phyloP scores from a whole-genome alignment of 1,284 basidiomycete species.

The Ceraceosorus guamensis region DNA sequence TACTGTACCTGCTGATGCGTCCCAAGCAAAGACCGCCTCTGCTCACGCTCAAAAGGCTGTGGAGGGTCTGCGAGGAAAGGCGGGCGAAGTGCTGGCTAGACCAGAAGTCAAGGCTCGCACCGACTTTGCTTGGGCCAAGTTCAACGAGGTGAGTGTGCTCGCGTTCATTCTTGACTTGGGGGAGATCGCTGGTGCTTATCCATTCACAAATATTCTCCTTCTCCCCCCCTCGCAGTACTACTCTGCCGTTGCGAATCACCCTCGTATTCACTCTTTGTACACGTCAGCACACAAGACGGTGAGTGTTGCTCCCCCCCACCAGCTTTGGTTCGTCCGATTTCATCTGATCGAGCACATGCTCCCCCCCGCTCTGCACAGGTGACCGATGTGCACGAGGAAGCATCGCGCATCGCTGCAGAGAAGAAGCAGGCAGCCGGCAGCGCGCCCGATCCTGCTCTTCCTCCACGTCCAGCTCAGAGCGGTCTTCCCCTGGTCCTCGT shows the following conservation, averaged over 20 bases:
- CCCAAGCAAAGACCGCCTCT: constrained; percentile 8
- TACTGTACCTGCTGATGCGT: constrained; percentile 19
- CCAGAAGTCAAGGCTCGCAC: constrained; percentile 34
- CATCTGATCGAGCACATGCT: too few relatives aligned
- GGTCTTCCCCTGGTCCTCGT: constrained; percentile 23
- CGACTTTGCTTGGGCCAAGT: constrained; percentile 31
- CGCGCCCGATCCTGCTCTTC: constrained; percentile 22
- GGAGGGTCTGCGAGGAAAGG: constrained; percentile 24
- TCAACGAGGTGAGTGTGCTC: constrained; percentile 18
- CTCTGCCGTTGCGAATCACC: constrained; percentile 34
- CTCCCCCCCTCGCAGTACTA: constrained; percentile 20
- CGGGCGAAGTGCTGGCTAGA: constrained; percentile 25
- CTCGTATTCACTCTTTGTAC: constrained; percentile 59
- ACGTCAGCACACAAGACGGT: constrained; percentile 72
- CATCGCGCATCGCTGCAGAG: constrained; percentile 62
- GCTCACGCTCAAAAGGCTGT: constrained; percentile 17
- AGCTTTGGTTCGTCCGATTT: too few relatives aligned
- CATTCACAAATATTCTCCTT: too few relatives aligned
- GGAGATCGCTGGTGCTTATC: neutral
- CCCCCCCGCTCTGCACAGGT: too few relatives aligned
- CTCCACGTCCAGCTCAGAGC: constrained; percentile 22
- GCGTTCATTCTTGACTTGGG: neutral
- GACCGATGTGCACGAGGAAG: constrained; percentile 81
- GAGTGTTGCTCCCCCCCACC: too few relatives aligned
- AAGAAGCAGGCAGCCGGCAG: constrained; percentile 54